Base-by-base conservation (phyloP, 2,329 filamentous ascomycete species). In the Colletotrichum sp. region DNA sequence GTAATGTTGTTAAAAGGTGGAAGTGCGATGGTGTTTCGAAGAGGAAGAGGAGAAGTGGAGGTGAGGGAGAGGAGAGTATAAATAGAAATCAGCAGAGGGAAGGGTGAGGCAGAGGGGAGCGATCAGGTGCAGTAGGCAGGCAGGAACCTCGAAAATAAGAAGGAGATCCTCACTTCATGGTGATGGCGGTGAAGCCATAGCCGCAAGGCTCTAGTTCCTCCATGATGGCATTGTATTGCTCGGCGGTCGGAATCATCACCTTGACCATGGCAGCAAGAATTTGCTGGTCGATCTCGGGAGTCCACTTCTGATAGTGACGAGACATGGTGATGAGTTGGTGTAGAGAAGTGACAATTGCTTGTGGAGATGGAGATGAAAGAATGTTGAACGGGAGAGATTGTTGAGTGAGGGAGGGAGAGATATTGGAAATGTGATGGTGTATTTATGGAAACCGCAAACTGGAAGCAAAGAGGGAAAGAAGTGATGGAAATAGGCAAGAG, bases 241-340 rank as follows among this genome's bases (percentile, higher is more conserved):
- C 79, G 0, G 77, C 52, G 4, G 77, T 80, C 4, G 86, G 82
- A 48, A 82, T 84, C 70, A 86, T 77, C 8, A 84, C 80, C 30
- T 84, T 82, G n/a, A 86, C 79, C 28, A 89, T 74, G 32, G 83
- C 84, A 8, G 85, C 72, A 43, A 90, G 82, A 57, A 90, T 85
- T 55, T 87, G 86, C 74, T 87, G 81, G 61, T 90, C 87, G 21
- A 85, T 83, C 10, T 82, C 80, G 7, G 83, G 79, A 32, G 84
- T 84, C 88, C 88, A 90, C 38, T 81, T 83, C 78, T 85, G 18
- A 79, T 75, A 71, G 82, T 79, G 43, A 10, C 82, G 81, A n/a
- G 30, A 69, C 67, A 69, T 67, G 26, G 26, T 26, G 26, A 26
- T 26, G 26, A 26, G 26, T 26, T 26, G 26, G 26, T 26, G 26